Percentiles rank a stretch among this genome's conserved stretches.
phyloP scores from a whole-genome alignment of 2,329 filamentous ascomycete species.

The Mycosphaerella sp. region DNA sequence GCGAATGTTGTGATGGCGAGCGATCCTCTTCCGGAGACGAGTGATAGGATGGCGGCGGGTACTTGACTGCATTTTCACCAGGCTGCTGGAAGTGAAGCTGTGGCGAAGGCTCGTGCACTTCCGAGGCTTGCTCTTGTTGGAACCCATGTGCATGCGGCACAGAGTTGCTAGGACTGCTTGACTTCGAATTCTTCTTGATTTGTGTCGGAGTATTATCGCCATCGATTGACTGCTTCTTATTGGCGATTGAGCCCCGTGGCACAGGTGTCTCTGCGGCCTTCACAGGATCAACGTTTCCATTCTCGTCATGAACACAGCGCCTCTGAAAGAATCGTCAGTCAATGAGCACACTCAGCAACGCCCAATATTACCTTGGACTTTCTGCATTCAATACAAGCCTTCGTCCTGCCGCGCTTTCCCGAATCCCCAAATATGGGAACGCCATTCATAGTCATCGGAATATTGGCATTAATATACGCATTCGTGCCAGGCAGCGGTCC shows the following conservation, averaged over 20 bases:
- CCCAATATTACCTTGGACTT: conserved; percentile 56
- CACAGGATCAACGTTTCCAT: conserved; percentile 57
- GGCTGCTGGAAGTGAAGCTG: conserved; percentile 12
- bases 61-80: conserved; percentile 1
- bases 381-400: conserved; percentile 60
- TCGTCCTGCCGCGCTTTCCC: conserved; percentile 44
- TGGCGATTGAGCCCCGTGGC: conserved; percentile 51
- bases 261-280: conserved; percentile 58
- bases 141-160: conserved; percentile 7
- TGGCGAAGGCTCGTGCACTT: conserved; percentile 10
- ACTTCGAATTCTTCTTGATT: conserved; percentile 24
- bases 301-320: conserved; percentile 61
- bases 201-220: conserved; percentile 33
- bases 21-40: conserved; percentile 4
- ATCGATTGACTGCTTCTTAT: conserved; percentile 48
- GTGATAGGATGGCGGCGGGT: conserved; percentile 12
- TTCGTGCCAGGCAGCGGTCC: conserved; percentile 30
- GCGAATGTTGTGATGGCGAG: conserved; percentile 11
- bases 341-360: conserved; percentile 5
- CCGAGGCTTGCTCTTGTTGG: conserved; percentile 13
- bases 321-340: conserved; percentile 40
- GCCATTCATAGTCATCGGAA: conserved; percentile 49
- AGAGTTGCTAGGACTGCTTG: conserved; percentile 9
- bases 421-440: conserved; percentile 51
- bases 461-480: conserved; percentile 32